Base-by-base conservation (phyloP, 495 filamentous ascomycete genomes). In the Rhizodiscina lignyota region DNA sequence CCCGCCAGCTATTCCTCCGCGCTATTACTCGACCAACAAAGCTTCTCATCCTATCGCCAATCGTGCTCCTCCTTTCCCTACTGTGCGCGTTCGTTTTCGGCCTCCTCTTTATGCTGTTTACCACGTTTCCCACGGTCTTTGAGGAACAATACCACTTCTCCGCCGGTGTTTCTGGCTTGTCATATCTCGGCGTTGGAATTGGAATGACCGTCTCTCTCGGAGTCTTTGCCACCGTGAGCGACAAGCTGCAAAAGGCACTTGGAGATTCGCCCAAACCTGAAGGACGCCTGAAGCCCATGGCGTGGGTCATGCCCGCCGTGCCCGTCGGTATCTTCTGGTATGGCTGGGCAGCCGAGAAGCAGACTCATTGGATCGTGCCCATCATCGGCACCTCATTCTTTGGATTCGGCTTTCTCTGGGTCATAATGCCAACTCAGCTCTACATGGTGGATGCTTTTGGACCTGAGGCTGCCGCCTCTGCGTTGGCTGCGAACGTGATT, bases 41-140 rank as follows among this genome's bases (percentile, higher is more conserved):
- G 18, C 17, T 32, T 10, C 17, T 18, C 6, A 32, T 32, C 10
- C 22, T 30, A 17, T 2, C n/a, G 12, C 3, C 2, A 1, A 38
- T 18, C 18, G 26, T 45, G 21, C 40, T 38, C 19, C 8, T 20
- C 10, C 3, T 4, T 10, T 8, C 32, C 30, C 47, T 70, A 4
- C 74, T 67, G 49, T 60, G 72, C 32, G 72, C 73, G 11, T 61
- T 79, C 23, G 55, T 72, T 6, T 83, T 78, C 49, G 76, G 72
- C 4, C 73, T 68, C 30, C 54, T 83, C 0, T 83, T 81, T 49
- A 63, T 83, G 12, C 56, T 83, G 13, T 77, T 84, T 51, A 73
- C 72, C 2, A 77, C 75, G 1, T 71, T 77, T 43, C 30, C 30
- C 17, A 6, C 8, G 10, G 30, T 32, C 18, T 18, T 11, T 16